Percentiles rank a stretch among this genome's conserved stretches.
Conservation (phyloP, 2,329 filamentous ascomycete species). For the Furcasterigmium furcatum region DNA sequence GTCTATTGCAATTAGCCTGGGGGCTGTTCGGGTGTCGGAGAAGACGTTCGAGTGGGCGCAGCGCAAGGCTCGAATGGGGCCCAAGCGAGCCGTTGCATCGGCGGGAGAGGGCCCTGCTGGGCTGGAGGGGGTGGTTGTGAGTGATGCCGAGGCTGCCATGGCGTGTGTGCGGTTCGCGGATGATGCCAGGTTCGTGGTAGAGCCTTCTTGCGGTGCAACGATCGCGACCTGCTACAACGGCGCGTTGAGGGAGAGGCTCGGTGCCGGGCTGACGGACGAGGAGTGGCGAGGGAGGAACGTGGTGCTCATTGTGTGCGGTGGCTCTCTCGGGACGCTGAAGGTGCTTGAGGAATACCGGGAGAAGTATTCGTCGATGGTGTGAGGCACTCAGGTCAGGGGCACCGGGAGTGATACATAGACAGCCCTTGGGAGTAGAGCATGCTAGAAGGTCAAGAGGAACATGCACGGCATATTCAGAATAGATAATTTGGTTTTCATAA, state of each 20-base stretch:
- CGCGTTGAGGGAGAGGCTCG: constrained; percentile 57
- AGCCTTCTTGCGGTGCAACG: constrained; percentile 81
- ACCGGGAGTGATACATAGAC: too few species aligned
- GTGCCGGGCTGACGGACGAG: constrained; percentile 46
- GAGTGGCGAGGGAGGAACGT: constrained; percentile 67
- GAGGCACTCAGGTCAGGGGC: not conserved
- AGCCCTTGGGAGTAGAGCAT: too few species aligned
- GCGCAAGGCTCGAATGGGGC: constrained; percentile 14
- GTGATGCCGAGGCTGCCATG: constrained; percentile 75
- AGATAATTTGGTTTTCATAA: too few species aligned
- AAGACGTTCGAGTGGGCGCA: constrained; percentile 64
- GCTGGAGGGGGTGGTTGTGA: constrained; percentile 58
- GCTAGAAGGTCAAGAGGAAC: too few species aligned
- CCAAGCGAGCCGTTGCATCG: constrained; percentile 7
- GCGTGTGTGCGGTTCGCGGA: constrained; percentile 76
- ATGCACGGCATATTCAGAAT: too few species aligned
- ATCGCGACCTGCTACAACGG: constrained; percentile 67
- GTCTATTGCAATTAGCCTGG: constrained; percentile 71
- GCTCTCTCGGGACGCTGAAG: constrained; percentile 61
- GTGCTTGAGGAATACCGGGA: constrained; percentile 57
- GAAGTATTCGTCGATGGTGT: constrained; percentile 27
- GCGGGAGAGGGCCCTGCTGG: constrained; percentile 13
- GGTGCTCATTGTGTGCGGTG: constrained; percentile 83
- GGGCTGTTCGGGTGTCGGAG: constrained; percentile 67
- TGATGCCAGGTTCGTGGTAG: constrained; percentile 77